These are phyloP conservation scores for Urtica urens DNA, from an alignment of 306 rosid species.

Conservation along the genomic window DNA sequence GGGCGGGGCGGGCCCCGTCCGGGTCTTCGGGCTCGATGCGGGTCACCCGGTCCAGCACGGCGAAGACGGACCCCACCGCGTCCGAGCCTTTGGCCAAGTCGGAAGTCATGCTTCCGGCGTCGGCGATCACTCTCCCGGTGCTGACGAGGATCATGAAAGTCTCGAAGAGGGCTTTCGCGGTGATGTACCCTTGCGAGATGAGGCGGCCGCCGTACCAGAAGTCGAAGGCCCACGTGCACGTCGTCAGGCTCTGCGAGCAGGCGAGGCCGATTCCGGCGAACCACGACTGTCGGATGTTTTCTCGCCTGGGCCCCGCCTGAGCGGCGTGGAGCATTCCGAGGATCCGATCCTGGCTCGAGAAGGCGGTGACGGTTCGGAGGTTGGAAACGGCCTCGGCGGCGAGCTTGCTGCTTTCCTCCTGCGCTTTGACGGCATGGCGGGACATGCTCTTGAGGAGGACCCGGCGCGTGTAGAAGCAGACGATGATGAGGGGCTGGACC, in stretches of 20 bases:
- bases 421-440: constrained; percentile 45
- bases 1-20: constrained; percentile 32
- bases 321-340: constrained; percentile 65
- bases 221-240: constrained; percentile 51
- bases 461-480: constrained; percentile 55
- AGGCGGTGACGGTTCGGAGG: constrained; percentile 61
- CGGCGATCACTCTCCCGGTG: constrained; percentile 73
- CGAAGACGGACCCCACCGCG: constrained; percentile 52
- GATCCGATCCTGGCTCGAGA: constrained; percentile 67
- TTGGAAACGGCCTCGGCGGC: constrained; percentile 91
- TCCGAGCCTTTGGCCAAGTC: constrained; percentile 64
- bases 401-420: constrained; percentile 58
- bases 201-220: constrained; percentile 84
- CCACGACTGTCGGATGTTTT: constrained; percentile 68
- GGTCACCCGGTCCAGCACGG: constrained; percentile 48
- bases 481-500: constrained; percentile 54
- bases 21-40: constrained; percentile 56
- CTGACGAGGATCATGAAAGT: constrained; percentile 62
- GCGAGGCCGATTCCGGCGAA: constrained; percentile 72
- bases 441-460: constrained; percentile 66
- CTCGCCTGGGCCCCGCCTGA: constrained; percentile 49
- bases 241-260: constrained; percentile 39
- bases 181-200: constrained; percentile 32
- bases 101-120: constrained; percentile 84
- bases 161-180: constrained; percentile 37